Conservation (phyloP, 768 basidiomycete species). For the Hirschioporus abietinus region DNA sequence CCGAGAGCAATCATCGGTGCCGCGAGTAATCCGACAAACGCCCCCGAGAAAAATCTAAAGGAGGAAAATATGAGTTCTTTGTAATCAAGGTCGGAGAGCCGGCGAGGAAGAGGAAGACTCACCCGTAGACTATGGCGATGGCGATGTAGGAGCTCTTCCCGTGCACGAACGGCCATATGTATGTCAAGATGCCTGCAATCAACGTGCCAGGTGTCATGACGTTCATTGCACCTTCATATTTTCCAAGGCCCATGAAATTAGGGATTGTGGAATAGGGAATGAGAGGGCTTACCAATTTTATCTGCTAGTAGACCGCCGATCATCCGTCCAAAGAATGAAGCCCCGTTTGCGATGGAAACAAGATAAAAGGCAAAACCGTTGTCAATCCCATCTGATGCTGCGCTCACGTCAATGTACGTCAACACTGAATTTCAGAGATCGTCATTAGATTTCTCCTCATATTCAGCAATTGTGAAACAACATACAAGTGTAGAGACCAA, state of each 20-base stretch:
- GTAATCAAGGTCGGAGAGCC: not conserved
- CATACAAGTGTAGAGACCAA: constrained; percentile 66
- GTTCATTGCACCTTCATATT: constrained; percentile 48
- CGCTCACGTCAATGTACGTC: constrained; percentile 62
- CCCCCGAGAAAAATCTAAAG: constrained; percentile 53
- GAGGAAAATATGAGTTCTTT: constrained; percentile 2
- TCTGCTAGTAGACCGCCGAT: constrained; percentile 50
- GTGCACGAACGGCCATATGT: constrained; percentile 63
- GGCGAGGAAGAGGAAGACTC: constrained; percentile 14
- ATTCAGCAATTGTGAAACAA: constrained; percentile 7
- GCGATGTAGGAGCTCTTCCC: constrained; percentile 41
- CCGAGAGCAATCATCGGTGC: constrained; percentile 62
- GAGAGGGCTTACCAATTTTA: constrained; percentile 34
- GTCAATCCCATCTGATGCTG: constrained; percentile 42
- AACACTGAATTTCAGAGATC: constrained; percentile 40
- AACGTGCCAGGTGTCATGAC: constrained; percentile 61
- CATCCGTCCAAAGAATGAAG: constrained; percentile 58
- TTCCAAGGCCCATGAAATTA: not conserved
- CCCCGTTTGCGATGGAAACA: constrained; percentile 62
- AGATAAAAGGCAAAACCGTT: constrained; percentile 55
- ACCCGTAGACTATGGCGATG: constrained; percentile 64
- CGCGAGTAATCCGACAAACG: constrained; percentile 50
- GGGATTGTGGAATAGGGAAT: not conserved
- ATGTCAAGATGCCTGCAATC: constrained; percentile 52
- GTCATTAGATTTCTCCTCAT: too few species aligned